Base-by-base conservation (phyloP, 176 grass and related monocot genomes). In the Hyparrhenia diplandra region DNA sequence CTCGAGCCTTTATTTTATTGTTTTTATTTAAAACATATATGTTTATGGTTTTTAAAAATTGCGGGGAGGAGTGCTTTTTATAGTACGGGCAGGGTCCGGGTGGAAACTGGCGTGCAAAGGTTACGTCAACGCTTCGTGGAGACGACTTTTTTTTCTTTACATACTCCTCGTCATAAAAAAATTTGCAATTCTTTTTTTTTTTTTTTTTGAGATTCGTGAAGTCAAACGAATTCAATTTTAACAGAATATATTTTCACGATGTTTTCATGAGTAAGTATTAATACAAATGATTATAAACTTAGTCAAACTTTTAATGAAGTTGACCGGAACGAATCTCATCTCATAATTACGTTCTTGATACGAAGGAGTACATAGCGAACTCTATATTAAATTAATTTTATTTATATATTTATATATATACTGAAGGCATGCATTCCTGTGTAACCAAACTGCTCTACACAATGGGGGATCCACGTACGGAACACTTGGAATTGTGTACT, bases 1-100 rank as follows among this genome's bases (percentile, higher is more conserved):
- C n/a, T n/a, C 34, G 47, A 45, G 46, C 45, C 60, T 72, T 85
- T 76, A 76, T 76, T 85, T 70, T 55, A 39, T 63, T n/a, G n/a
- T 75, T 68, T 72, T 43, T 35, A 31, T 69, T 75, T 57, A 66
- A 9, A n/a, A n/a, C n/a, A 24, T 80, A 71, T 31, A 2, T 41
- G 25, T 40, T 78, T 83, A 47, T 67, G 2, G 24, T 65, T 35
- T 84, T 83, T 74, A 6, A 4, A 80, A 74, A 84, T 49, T 24
- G 16, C 36, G 36, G 46, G 60, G 69, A 74, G 37, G 24, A 71
- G 60, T 13, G 47, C 21, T 54, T 84, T n/a, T 79, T 84, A 88
- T 84, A 80, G 80, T 51, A 34, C 17, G 27, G 65, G 24, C 28
- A 10, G 58, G 41, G 64, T 10, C 23, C 51, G 64, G 46, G 52